Base-by-base conservation (phyloP, 2,329 filamentous ascomycete species). In the Penicillium occitanis region DNA sequence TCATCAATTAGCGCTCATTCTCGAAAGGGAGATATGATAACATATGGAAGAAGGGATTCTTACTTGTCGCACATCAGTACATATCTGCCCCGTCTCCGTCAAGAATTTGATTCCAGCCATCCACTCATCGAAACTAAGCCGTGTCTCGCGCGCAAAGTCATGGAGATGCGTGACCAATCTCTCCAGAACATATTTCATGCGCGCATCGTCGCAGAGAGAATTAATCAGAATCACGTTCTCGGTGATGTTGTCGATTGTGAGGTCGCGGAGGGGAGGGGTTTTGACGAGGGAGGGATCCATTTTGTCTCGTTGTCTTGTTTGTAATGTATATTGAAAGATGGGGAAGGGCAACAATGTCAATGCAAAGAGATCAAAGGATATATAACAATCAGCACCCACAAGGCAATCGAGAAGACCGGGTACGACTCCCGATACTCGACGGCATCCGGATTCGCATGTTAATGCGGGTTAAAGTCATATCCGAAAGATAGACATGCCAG, bases 221-320 rank as follows among this genome's bases (percentile, higher is more conserved):
- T 94, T 94, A 78, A 93, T 92, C 60, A 84, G 82, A 74, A 90
- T 84, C 40, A 90, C 88, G 73, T 93, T 92, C 60, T 90, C 86
- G 65, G 91, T 93, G 77, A 93, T 93, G 77, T 93, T 93, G 74
- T 92, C 89, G 70, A 90, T 89, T 1, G 88, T 93, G 48, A 93
- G 83, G 78, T 93, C 87, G 74, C 89, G 89, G 76, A 90, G 53
- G 1, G 77, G 75, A 3, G 79, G 79, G 68, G 80, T 77, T 28
- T 75, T 77, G 70, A 80, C 77, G 64, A 77, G 68, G 17, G 77
- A 78, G 67, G 79, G 79, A 67, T 81, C 79, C 79, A 81, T 81
- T 46, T 61, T 46, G 30, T 40, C 17, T 58, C 4, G 28, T 30
- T 30, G 1, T 30, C 28, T 30, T 30, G 28, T 30, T 30, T 30